Evolutionary conservation across 2,329 filamentous ascomycete genomes (phyloP).

Genomic region (Thyridium curvatum): DNA sequence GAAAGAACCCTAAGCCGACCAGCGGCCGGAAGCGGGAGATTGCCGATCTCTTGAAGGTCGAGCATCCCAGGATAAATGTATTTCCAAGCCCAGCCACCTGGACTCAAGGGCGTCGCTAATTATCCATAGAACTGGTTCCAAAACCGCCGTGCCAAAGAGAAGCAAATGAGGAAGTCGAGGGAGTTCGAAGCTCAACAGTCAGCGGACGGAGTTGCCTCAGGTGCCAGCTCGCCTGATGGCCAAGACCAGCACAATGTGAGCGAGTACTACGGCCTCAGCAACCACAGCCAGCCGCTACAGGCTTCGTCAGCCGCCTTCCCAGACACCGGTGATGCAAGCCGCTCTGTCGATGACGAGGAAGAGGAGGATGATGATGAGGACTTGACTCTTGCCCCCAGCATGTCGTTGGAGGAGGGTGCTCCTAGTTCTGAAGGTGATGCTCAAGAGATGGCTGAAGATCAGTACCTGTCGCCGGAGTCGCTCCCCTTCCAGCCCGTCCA

Average conservation of each 20-base stretch:
- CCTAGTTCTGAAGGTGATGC: too few species aligned
- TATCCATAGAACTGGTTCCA: constrained; percentile 59
- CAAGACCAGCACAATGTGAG: constrained; percentile 16
- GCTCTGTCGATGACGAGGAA: constrained; percentile 2
- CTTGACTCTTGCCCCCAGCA: neutral
- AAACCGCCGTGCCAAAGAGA: constrained; percentile 58
- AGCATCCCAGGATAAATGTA: constrained; percentile 59
- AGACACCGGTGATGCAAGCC: constrained; percentile 10
- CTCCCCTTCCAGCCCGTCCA: constrained; percentile 6
- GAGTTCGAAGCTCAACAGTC: constrained; percentile 39
- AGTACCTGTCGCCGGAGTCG: constrained; percentile 14
- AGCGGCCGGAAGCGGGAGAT: constrained; percentile 55
- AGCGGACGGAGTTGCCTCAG: constrained; percentile 22
- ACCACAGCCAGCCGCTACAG: constrained; percentile 22
- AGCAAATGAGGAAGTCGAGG: constrained; percentile 54
- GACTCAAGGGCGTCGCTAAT: constrained; percentile 18
- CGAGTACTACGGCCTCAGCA: constrained; percentile 24
- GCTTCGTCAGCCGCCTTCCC: constrained; percentile 30
- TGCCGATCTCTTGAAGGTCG: constrained; percentile 56
- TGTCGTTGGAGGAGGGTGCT: constrained; percentile 1
- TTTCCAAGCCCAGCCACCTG: constrained; percentile 11
- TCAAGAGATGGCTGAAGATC: constrained; percentile 1
- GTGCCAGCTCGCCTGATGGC: constrained; percentile 17
- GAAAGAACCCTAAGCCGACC: constrained; percentile 58
- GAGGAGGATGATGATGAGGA: constrained; percentile 2